Conservation (phyloP, 1,284 basidiomycete species). For the Coniferiporia sulphurascens region DNA sequence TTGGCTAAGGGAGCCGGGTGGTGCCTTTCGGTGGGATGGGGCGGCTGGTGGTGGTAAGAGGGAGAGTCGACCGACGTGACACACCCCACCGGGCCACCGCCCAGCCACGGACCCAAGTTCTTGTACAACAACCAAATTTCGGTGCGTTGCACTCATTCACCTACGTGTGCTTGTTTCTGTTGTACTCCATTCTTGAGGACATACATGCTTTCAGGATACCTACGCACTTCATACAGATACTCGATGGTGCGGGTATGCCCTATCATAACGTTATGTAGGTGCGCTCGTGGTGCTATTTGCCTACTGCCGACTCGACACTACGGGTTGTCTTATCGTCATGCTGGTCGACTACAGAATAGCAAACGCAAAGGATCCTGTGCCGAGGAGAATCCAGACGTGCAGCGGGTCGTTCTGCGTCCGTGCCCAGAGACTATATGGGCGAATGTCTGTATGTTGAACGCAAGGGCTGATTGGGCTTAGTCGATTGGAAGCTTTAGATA, state of each 20-base stretch:
- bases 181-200: conserved; percentile 70
- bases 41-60: too few species aligned
- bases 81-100: conserved; percentile 75
- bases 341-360: conserved; percentile 65
- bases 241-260: conserved; percentile 61
- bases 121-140: conserved; percentile 73
- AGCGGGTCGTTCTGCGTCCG: conserved; percentile 68
- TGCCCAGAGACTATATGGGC: conserved; percentile 71
- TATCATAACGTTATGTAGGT: conserved; percentile 67
- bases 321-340: conserved; percentile 79
- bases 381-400: conserved; percentile 54
- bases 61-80: too few species aligned
- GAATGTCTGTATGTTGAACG: conserved; percentile 65
- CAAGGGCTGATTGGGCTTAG: conserved; percentile 51
- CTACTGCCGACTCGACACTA: background rate
- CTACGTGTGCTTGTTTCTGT: conserved; percentile 15
- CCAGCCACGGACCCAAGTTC: conserved; percentile 70
- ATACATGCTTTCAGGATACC: conserved; percentile 75
- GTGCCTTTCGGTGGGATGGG: too few species aligned
- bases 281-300: background rate
- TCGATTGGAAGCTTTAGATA: conserved; percentile 65
- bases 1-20: too few species aligned
- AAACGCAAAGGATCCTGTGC: conserved; percentile 44
- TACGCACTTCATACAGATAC: conserved; percentile 72
- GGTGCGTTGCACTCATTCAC: conserved; percentile 34